phyloP scores from a whole-genome alignment of 2,329 filamentous ascomycete species.

The Fusarium sambucinum region DNA sequence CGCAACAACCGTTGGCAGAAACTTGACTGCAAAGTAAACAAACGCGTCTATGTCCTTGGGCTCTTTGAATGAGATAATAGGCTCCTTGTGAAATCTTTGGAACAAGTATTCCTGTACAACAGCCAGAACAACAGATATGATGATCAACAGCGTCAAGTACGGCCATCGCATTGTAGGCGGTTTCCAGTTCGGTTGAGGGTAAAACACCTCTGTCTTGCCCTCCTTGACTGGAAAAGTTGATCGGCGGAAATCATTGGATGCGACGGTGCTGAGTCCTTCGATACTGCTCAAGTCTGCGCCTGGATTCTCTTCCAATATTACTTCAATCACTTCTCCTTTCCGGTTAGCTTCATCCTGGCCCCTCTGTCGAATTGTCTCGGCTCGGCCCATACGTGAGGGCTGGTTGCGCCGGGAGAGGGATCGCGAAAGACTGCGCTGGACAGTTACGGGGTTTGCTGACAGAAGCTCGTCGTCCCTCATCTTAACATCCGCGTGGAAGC shows the following conservation, averaged over 20 bases:
- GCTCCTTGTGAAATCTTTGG: slow-evolving; percentile 59
- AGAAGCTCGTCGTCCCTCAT: slow-evolving; percentile 66
- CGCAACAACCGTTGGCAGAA: slow-evolving; percentile 70
- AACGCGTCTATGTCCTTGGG: slow-evolving; percentile 64
- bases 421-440: slow-evolving; percentile 54
- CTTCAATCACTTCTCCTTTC: slow-evolving; percentile 69
- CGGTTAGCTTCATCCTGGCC: slow-evolving; percentile 71
- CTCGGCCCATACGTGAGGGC: slow-evolving; percentile 45
- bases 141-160: slow-evolving; percentile 66
- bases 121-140: slow-evolving; percentile 66
- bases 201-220: slow-evolving; percentile 64
- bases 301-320: slow-evolving; percentile 61
- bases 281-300: slow-evolving; percentile 66
- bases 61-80: slow-evolving; percentile 63
- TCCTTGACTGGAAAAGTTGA: slow-evolving; percentile 55
- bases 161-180: slow-evolving; percentile 74
- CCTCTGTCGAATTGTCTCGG: slow-evolving; percentile 61
- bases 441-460: slow-evolving; percentile 49
- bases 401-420: slow-evolving; percentile 57
- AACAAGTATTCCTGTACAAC: slow-evolving; percentile 67
- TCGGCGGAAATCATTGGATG: slow-evolving; percentile 51
- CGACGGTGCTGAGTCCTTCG: slow-evolving; percentile 56
- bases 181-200: slow-evolving; percentile 75
- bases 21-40: slow-evolving; percentile 73
- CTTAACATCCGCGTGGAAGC: slow-evolving; percentile 61